Percentiles rank a stretch among this genome's conserved stretches.
Evolutionary conservation across 1,284 basidiomycete genomes (phyloP).

Genomic region (Coniferiporia weirii): DNA sequence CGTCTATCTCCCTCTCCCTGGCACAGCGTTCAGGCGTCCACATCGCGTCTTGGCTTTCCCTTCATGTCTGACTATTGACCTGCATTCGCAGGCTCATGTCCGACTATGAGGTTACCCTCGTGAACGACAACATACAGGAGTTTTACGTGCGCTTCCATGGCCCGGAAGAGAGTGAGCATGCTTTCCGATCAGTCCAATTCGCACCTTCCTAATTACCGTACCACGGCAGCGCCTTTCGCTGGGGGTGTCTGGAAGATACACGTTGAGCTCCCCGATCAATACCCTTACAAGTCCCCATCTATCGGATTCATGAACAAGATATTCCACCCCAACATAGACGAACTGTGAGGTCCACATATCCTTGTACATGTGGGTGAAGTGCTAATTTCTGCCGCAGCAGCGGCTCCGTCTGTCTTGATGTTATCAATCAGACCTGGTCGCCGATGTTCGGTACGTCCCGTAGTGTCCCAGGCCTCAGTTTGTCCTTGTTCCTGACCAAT

Average conservation of each 20-base stretch:
- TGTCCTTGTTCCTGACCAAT: conserved; percentile 2
- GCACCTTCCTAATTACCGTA: conserved; percentile 12
- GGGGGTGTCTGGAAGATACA: conserved; percentile 99
- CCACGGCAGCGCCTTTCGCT: conserved; percentile 78
- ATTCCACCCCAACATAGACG: conserved; percentile 98
- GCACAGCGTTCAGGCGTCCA: conserved; percentile 3
- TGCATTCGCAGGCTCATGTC: conserved; percentile 74
- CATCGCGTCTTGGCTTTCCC: not conserved
- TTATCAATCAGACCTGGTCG: conserved; percentile 99
- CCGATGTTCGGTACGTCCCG: conserved; percentile 86
- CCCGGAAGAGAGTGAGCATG: conserved; percentile 83
- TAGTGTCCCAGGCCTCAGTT: not conserved
- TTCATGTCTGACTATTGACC: too few species aligned
- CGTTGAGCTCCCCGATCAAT: conserved; percentile 98
- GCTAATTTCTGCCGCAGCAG: conserved; percentile 48
- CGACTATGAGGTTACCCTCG: conserved; percentile 93
- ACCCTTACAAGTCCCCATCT: conserved; percentile 97
- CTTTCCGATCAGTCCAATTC: conserved; percentile 1
- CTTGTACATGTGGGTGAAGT: conserved; percentile 6
- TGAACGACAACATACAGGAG: conserved; percentile 99
- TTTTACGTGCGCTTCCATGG: conserved; percentile 97
- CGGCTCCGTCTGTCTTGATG: conserved; percentile 92
- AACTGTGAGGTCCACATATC: conserved; percentile 56
- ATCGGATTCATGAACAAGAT: conserved; percentile 99
- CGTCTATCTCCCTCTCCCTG: conserved; percentile 18